These are phyloP conservation scores for Closterium sp. DNA, from an alignment of 139 green algal species.

Conservation along the genomic window DNA sequence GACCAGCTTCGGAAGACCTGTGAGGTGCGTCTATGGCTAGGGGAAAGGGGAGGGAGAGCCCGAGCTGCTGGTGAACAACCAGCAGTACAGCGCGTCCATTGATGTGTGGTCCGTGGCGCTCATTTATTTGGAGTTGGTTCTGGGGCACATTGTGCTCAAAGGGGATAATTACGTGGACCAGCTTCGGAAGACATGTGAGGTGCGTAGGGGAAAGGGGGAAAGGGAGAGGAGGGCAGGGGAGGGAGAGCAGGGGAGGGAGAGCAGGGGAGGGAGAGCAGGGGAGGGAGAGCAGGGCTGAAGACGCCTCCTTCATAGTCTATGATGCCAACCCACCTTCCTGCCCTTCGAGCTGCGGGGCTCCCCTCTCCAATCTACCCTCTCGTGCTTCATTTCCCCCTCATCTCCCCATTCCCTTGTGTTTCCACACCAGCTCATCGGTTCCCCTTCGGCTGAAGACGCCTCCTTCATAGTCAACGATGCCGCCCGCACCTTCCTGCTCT, in stretches of 20 bases:
- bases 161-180: slow-evolving; percentile 70
- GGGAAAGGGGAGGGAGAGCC: slow-evolving; percentile 48
- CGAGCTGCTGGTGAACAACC: slow-evolving; percentile 93
- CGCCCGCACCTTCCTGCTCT: too few relatives aligned
- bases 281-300: slow-evolving; percentile 66
- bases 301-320: slow-evolving; percentile 85
- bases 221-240: too few relatives aligned
- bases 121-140: slow-evolving; percentile 96
- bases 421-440: too few relatives aligned
- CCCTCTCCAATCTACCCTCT: neutral
- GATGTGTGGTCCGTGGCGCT: slow-evolving; percentile 98
- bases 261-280: neutral
- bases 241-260: neutral
- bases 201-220: slow-evolving; percentile 11
- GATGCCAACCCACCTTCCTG: slow-evolving; percentile 67
- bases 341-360: slow-evolving; percentile 29
- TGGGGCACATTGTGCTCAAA: slow-evolving; percentile 59
- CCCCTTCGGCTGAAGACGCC: too few relatives aligned
- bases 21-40: slow-evolving; percentile 37
- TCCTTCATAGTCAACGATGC: too few relatives aligned
- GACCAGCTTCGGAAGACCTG: slow-evolving; percentile 66
- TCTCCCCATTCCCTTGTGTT: too few relatives aligned
- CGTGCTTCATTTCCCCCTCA: neutral
- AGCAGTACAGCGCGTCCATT: slow-evolving; percentile 93
- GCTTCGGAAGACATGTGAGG: slow-evolving; percentile 58